Evolutionary conservation across 2,329 filamentous ascomycete species (phyloP), one percentile per base, ranked within the genome.

Genomic region (Tolypocladium guangdongense): DNA sequence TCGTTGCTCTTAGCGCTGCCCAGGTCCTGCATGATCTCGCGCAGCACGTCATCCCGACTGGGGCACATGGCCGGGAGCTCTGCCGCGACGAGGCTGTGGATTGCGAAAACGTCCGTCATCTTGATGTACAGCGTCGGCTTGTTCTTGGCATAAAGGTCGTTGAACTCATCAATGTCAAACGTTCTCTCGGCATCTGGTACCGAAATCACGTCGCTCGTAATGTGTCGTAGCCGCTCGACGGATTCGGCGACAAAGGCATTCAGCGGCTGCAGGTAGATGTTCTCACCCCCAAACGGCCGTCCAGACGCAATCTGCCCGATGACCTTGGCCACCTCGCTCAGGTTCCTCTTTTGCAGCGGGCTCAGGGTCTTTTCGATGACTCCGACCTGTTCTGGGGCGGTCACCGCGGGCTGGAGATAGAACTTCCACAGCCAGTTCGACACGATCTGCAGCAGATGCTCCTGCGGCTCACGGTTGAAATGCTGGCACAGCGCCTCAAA

Each of bases 101-200:
- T 92, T 49, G 92, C 88, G 68, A 99, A 97, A 54, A 99, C 91
- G 67, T 99, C 93, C 18, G 88, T 82, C 82, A 99, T 92, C 74
- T 99, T 99, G 75, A 99, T 96, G 74, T 97, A 99, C n/a, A 99
- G 78, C 0, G 92, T 97, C 7, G 93, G 93, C 70, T 96, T 96
- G 58, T 90, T 93, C 68, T 95, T 91, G 54, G 92, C 88, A 66
- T 97, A 97, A 7, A 99, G 79, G 65, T 99, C 93, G 66, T 96
- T 97, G 80, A 93, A 99, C 68, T 97, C 93, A 66, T 99, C 93
- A 66, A 99, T 96, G 68, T 97, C 91, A 65, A 97, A 99, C 27
- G 93, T 93, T 51, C 83, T 80, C 69, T 99, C 93, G 0, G 90
- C 88, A 62, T 93, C 86, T 16, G 87, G 84, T 14, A 97, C 88